phyloP scores from a whole-genome alignment of 1,284 basidiomycete genomes.

The Leccinum variabile region DNA sequence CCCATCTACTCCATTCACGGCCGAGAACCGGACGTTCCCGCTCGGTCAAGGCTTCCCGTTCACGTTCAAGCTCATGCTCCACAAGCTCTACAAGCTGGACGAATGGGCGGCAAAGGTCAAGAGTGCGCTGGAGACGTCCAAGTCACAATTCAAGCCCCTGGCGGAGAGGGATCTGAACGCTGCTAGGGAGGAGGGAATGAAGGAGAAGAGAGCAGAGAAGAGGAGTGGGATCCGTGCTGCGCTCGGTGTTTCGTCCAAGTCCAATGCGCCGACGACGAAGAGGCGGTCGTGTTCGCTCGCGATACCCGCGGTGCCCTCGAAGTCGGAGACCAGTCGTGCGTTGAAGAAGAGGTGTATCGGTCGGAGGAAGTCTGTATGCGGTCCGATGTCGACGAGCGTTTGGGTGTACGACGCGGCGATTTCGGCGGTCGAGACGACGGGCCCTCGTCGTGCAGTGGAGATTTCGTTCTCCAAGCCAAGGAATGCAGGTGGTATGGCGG shows the following conservation, averaged over 20 bases:
- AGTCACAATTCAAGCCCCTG: constrained; percentile 53
- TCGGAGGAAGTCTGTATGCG: constrained; percentile 48
- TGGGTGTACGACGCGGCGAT: constrained; percentile 55
- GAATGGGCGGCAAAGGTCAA: constrained; percentile 61
- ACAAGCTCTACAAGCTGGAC: constrained; percentile 60
- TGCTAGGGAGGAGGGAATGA: constrained; percentile 14
- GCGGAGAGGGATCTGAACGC: constrained; percentile 36
- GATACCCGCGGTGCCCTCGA: not conserved
- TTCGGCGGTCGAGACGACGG: constrained; percentile 41
- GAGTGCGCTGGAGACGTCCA: constrained; percentile 52
- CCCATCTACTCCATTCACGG: not conserved
- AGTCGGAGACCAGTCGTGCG: constrained; percentile 36
- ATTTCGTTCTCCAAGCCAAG: constrained; percentile 19
- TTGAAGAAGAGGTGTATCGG: constrained; percentile 60
- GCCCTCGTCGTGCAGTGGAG: constrained; percentile 22
- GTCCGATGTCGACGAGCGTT: constrained; percentile 33
- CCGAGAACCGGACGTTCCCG: constrained; percentile 42
- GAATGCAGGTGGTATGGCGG: not conserved
- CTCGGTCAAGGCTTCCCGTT: constrained; percentile 49
- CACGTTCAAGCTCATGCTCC: constrained; percentile 64
- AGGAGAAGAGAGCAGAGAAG: constrained; percentile 31
- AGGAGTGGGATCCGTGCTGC: constrained; percentile 32
- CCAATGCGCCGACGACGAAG: constrained; percentile 13
- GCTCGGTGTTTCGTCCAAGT: constrained; percentile 16
- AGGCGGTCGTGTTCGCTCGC: not conserved